phyloP scores from a whole-genome alignment of 306 rosid genomes.

The Dalbergia cochinchinensis region DNA sequence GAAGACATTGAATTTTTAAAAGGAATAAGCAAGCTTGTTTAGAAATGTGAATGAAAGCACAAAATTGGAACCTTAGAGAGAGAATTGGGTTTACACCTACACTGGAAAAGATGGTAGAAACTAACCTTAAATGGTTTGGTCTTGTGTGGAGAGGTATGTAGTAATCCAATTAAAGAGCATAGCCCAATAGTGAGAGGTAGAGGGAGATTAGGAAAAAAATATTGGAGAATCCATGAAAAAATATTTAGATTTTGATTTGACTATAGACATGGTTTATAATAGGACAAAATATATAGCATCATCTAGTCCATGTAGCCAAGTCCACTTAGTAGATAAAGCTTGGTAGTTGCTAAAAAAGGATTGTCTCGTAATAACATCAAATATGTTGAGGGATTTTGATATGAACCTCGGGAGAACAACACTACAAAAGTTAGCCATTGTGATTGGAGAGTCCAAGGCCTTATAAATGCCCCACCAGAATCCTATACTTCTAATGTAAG shows the following conservation, averaged over 20 bases:
- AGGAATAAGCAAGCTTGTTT: constrained; percentile 3
- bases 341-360: background rate
- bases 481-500: no score
- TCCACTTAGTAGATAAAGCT: background rate
- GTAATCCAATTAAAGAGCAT: background rate
- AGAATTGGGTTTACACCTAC: background rate
- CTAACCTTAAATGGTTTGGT: background rate
- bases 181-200: background rate
- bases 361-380: background rate
- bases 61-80: background rate
- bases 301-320: background rate
- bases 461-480: no score
- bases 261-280: background rate
- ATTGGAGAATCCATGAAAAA: background rate
- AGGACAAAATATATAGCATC: background rate
- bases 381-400: background rate
- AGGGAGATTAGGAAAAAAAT: background rate
- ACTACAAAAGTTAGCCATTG: no score
- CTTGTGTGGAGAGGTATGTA: background rate
- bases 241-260: background rate
- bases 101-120: background rate
- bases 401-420: no score
- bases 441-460: no score
- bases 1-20: background rate
- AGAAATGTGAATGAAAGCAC: background rate